These are phyloP conservation scores for Heracleum sosnowskyi DNA, from an alignment of 129 eudicot genomes.

Conservation along the genomic window DNA sequence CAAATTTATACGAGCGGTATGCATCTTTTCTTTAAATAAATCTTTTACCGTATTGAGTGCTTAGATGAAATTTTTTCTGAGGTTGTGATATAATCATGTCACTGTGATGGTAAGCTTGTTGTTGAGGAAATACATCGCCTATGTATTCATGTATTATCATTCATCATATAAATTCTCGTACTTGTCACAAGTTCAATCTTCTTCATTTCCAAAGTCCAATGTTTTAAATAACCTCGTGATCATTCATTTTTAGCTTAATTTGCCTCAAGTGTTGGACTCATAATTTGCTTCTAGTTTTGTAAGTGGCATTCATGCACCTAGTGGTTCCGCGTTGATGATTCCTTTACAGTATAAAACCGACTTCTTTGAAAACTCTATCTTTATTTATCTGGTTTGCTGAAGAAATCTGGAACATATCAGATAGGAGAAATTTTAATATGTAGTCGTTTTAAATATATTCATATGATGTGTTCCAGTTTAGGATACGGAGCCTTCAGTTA, in stretches of 20 bases:
- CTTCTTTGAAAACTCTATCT: not conserved
- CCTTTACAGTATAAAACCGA: not conserved
- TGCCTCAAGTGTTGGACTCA: not conserved
- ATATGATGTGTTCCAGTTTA: not conserved
- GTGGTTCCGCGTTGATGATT: not conserved
- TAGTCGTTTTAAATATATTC: not conserved
- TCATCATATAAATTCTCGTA: not conserved
- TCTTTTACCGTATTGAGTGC: not conserved
- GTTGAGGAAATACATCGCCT: not conserved
- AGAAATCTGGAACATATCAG: not conserved
- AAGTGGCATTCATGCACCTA: not conserved
- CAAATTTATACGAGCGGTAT: slow-evolving; percentile 63
- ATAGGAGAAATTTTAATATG: not conserved
- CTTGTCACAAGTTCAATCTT: not conserved
- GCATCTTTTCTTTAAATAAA: not conserved
- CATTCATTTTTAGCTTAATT: not conserved
- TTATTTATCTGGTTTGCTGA: not conserved
- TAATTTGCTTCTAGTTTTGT: not conserved
- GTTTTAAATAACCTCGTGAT: not conserved
- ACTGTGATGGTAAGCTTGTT: not conserved
- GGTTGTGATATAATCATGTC: not conserved
- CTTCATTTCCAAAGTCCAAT: not conserved
- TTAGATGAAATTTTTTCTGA: not conserved
- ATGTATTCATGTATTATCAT: too few species aligned
- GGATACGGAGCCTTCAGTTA: not conserved